phyloP scores from a whole-genome alignment of 148 eudicot species.

The Rhododendron vialii region DNA sequence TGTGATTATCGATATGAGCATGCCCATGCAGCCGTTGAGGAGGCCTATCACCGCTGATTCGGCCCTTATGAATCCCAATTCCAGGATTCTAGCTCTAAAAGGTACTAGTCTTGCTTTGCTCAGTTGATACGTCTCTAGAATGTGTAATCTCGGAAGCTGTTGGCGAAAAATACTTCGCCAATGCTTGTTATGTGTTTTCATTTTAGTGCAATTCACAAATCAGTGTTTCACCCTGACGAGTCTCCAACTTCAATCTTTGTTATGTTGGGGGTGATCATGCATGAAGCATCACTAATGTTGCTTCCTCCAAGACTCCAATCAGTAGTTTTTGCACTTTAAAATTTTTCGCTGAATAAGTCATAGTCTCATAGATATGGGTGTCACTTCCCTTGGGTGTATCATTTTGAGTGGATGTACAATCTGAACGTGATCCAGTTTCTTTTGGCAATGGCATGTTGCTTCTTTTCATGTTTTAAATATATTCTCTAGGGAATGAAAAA shows the following conservation, averaged over 20 bases:
- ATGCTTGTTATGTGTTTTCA: neutral
- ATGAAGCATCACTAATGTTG: neutral
- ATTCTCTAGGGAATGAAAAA: neutral
- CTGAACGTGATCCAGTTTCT: neutral
- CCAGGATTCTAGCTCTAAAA: constrained; percentile 84
- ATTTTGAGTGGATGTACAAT: neutral
- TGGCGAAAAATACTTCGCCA: neutral
- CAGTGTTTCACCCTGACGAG: neutral
- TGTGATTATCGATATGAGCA: constrained; percentile 89
- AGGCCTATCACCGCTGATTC: constrained; percentile 97
- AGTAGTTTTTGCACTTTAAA: neutral
- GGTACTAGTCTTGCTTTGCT: constrained; percentile 35
- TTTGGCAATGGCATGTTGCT: neutral
- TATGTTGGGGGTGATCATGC: neutral
- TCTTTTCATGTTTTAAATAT: neutral
- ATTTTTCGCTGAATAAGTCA: neutral
- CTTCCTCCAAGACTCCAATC: neutral
- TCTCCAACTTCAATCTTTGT: neutral
- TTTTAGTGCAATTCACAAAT: neutral
- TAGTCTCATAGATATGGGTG: neutral
- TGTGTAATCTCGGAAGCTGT: neutral
- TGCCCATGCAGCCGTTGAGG: constrained; percentile 96
- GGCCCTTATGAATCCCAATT: constrained; percentile 90
- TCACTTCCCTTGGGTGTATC: neutral
- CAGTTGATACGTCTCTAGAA: neutral